These are phyloP conservation scores for Taphrina pruni DNA, from an alignment of 1,139 yeast species.

Conservation along the genomic window DNA sequence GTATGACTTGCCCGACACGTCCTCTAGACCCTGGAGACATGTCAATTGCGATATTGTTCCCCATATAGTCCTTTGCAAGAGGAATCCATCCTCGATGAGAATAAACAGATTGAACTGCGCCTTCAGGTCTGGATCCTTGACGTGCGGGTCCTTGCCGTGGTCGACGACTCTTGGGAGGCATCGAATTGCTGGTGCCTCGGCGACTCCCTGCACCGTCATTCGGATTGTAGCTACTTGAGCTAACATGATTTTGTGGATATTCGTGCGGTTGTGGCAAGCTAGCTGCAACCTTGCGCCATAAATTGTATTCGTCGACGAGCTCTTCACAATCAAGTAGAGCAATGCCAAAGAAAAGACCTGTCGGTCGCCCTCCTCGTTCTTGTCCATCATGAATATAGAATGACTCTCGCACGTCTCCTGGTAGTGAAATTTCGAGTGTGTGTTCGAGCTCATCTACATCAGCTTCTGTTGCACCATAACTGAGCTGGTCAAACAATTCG, in stretches of 20 bases:
- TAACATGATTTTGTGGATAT: conserved; percentile 21
- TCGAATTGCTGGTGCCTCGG: background rate
- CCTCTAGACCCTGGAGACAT: conserved; percentile 82
- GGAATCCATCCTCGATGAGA: conserved; percentile 94
- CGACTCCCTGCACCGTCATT: conserved; percentile 11
- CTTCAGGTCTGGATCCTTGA: conserved; percentile 63
- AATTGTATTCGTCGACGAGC: conserved; percentile 69
- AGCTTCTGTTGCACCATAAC: conserved; percentile 72
- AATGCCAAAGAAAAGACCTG: conserved; percentile 75
- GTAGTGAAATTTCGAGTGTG: conserved; percentile 70
- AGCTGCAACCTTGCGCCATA: conserved; percentile 72
- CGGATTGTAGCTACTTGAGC: conserved; percentile 8
- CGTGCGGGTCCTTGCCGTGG: conserved; percentile 13
- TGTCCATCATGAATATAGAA: conserved; percentile 82
- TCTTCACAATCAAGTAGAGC: conserved; percentile 73
- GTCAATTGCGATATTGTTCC: conserved; percentile 89
- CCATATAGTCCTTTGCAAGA: conserved; percentile 80
- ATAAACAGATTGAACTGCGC: conserved; percentile 69
- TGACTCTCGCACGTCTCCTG: conserved; percentile 76
- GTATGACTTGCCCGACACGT: conserved; percentile 78
- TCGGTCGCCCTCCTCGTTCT: conserved; percentile 73
- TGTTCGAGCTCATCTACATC: conserved; percentile 79
- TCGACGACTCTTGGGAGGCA: conserved; percentile 10
- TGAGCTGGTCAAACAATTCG: conserved; percentile 73
- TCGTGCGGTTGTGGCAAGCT: conserved; percentile 35